A percentile compares a stretch with the other conserved stretches of the same genome.
phyloP scores from a whole-genome alignment of 352 stramenopile genomes.

The Thalassiosira mediterranea region DNA sequence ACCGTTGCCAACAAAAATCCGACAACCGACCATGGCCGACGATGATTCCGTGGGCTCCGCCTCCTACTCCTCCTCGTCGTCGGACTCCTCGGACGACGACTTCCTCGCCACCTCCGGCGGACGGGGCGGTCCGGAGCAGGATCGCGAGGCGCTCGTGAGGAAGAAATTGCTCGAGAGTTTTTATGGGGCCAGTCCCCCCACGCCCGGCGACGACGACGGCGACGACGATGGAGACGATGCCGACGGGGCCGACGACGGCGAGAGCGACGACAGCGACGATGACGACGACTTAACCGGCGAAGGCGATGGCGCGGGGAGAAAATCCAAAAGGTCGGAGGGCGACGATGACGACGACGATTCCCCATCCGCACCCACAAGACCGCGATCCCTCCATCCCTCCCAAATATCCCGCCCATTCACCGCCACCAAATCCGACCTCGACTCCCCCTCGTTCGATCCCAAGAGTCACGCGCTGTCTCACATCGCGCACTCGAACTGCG shows the following conservation, averaged over 20 bases:
- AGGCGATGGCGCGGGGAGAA: conserved; percentile 1
- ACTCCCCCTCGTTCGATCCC: conserved; percentile 75
- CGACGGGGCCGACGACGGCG: conserved; percentile 7
- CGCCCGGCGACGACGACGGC: conserved; percentile 15
- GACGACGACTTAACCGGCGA: conserved; percentile 1
- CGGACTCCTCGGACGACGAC: conserved; percentile 69
- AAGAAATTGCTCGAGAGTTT: conserved; percentile 83
- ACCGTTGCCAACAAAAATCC: no score
- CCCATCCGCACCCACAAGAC: not conserved
- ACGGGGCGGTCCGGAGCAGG: conserved; percentile 1
- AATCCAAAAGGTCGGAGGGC: not conserved
- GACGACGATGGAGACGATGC: not conserved
- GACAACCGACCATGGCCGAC: no score
- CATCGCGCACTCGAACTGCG: conserved; percentile 51
- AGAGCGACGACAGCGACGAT: not conserved
- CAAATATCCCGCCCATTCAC: conserved; percentile 33
- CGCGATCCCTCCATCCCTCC: conserved; percentile 22
- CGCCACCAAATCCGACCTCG: conserved; percentile 58
- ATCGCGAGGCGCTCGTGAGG: conserved; percentile 76
- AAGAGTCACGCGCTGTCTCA: conserved; percentile 56
- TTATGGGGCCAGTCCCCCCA: conserved; percentile 57
- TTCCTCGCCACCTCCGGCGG: conserved; percentile 52
- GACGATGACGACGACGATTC: conserved; percentile 24
- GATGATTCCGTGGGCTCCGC: not conserved
- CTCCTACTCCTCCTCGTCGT: conserved; percentile 37